phyloP scores from a whole-genome alignment of 257 asterid genomes.

The Solanum tarijense region DNA sequence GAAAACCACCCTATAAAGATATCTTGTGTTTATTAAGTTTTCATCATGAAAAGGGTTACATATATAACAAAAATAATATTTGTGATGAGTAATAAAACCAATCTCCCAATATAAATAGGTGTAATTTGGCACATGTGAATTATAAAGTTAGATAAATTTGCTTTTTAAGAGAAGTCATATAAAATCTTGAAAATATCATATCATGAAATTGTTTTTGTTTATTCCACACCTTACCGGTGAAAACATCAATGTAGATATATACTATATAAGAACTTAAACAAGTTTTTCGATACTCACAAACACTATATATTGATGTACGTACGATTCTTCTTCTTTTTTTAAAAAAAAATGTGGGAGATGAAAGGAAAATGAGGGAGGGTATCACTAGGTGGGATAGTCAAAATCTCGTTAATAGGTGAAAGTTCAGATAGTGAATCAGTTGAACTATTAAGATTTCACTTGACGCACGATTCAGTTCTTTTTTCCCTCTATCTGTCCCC shows the following conservation, averaged over 20 bases:
- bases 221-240: neutral
- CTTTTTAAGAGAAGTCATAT: neutral
- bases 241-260: neutral
- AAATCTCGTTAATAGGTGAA: neutral
- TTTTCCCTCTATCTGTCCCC: neutral
- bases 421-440: neutral
- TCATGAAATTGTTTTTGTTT: neutral
- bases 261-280: neutral
- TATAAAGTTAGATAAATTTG: neutral
- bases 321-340: neutral
- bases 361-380: neutral
- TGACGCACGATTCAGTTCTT: neutral
- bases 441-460: neutral
- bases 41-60: neutral
- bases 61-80: neutral
- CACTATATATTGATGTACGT: neutral
- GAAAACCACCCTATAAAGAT: neutral
- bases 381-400: neutral
- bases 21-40: neutral
- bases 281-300: slow-evolving; percentile 7
- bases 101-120: neutral
- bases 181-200: neutral
- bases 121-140: neutral
- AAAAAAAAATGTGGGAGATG: too few relatives aligned
- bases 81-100: neutral